phyloP scores from a whole-genome alignment of 73 alveolate genomes.

The Blepharisma japonicum region DNA sequence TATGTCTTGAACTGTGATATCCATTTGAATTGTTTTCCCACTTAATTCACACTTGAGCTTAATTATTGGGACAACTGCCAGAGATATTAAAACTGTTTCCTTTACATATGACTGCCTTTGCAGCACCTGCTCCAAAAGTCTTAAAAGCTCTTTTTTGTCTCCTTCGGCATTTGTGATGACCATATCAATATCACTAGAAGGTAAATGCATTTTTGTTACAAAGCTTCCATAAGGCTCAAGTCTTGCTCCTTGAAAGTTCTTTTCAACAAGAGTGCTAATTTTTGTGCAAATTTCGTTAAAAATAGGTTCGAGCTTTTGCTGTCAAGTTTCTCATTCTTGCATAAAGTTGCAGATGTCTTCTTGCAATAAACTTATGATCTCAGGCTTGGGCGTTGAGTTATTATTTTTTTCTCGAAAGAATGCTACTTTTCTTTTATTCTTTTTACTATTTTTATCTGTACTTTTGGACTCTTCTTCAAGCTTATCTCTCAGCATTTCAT shows the following conservation, averaged over 20 bases:
- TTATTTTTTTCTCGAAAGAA: no score
- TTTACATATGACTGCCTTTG: slow-evolving; percentile 34
- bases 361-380: not conserved
- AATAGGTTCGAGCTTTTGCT: slow-evolving; percentile 34
- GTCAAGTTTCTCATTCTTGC: slow-evolving; percentile 43
- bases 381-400: no score
- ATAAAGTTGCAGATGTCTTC: slow-evolving; percentile 40
- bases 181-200: slow-evolving; percentile 79
- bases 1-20: slow-evolving; percentile 40
- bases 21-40: slow-evolving; percentile 31
- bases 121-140: slow-evolving; percentile 23
- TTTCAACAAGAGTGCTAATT: slow-evolving; percentile 33
- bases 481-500: not conserved
- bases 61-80: slow-evolving; percentile 49
- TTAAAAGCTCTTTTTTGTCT: slow-evolving; percentile 20
- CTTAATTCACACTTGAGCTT: slow-evolving; percentile 32
- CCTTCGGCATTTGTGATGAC: slow-evolving; percentile 50
- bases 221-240: slow-evolving; percentile 69
- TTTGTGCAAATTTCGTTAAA: slow-evolving; percentile 37
- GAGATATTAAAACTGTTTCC: slow-evolving; percentile 31
- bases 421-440: no score
- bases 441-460: not conserved
- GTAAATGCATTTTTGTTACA: slow-evolving; percentile 78
- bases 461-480: not conserved
- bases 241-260: slow-evolving; percentile 28